Evolutionary conservation across 805 yeast genomes (phyloP).

Genomic region (Nakazawaea wickerhamii): DNA sequence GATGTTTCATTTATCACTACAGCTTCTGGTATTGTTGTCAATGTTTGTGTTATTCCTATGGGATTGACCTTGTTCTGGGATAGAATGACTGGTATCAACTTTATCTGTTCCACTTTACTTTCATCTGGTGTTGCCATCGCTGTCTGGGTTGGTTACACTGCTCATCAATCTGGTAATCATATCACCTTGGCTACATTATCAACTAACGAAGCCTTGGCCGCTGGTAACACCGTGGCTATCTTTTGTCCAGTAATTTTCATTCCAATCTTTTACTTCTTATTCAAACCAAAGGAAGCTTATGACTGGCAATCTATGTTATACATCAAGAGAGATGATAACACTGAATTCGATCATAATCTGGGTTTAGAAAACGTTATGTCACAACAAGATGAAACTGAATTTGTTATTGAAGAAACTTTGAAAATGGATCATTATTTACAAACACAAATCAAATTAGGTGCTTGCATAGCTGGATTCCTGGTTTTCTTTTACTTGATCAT

Average conservation of each 20-base stretch:
- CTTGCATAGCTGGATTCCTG: conserved; percentile 21
- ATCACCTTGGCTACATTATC: conserved; percentile 32
- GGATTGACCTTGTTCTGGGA: conserved; percentile 41
- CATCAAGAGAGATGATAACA: conserved; percentile 38
- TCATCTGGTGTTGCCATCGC: conserved; percentile 43
- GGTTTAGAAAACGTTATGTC: conserved; percentile 25
- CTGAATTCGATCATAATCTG: conserved; percentile 25
- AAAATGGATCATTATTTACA: conserved; percentile 20
- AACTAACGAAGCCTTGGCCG: conserved; percentile 47
- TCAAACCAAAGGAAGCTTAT: conserved; percentile 42
- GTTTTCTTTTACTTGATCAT: conserved; percentile 24
- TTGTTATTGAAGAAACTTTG: conserved; percentile 20
- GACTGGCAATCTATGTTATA: conserved; percentile 45
- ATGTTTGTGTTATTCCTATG: conserved; percentile 50
- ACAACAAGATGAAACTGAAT: conserved; percentile 25
- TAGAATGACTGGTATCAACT: conserved; percentile 40
- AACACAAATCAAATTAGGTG: conserved; percentile 24
- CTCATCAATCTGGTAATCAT: conserved; percentile 22
- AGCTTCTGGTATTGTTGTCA: conserved; percentile 46
- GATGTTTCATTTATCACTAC: conserved; percentile 51
- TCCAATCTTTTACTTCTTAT: conserved; percentile 38
- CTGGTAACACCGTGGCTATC: conserved; percentile 53
- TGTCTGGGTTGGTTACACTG: conserved; percentile 32
- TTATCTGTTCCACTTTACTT: conserved; percentile 39
- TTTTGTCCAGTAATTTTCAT: conserved; percentile 40